These are phyloP conservation scores for Penicillium sp. DNA, from an alignment of 2,329 filamentous ascomycete genomes.

Conservation along the genomic window DNA sequence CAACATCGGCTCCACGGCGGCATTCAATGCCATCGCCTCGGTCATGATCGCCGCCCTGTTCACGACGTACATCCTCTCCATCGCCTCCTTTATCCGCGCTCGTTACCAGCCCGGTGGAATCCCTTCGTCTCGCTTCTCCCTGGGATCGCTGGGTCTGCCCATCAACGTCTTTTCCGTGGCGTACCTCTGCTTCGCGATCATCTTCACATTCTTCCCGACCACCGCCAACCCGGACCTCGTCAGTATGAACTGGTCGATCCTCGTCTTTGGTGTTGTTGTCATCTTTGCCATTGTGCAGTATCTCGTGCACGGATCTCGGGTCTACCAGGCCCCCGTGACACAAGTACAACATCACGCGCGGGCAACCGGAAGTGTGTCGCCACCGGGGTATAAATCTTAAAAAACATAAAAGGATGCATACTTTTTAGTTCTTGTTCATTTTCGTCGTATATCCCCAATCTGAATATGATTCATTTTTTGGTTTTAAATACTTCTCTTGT, in stretches of 20 bases:
- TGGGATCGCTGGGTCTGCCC: slow-evolving; percentile 23
- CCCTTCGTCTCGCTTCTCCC: slow-evolving; percentile 19
- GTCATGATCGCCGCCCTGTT: slow-evolving; percentile 48
- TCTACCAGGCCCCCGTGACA: slow-evolving; percentile 20
- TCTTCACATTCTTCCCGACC: slow-evolving; percentile 29
- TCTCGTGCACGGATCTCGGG: slow-evolving; percentile 15
- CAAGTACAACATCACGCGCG: slow-evolving; percentile 16
- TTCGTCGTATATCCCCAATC: too few relatives aligned
- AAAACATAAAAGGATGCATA: too few relatives aligned
- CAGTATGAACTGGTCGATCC: slow-evolving; percentile 24
- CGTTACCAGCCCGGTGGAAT: slow-evolving; percentile 17
- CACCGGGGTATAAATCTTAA: too few relatives aligned
- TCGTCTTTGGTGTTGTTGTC: slow-evolving; percentile 19
- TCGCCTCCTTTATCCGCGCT: slow-evolving; percentile 18
- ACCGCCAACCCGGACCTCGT: slow-evolving; percentile 15
- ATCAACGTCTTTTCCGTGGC: slow-evolving; percentile 25
- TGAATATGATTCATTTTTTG: too few relatives aligned
- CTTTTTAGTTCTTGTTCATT: too few relatives aligned
- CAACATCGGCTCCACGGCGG: slow-evolving; percentile 48
- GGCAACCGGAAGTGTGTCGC: too few relatives aligned
- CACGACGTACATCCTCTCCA: slow-evolving; percentile 46
- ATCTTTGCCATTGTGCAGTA: slow-evolving; percentile 21
- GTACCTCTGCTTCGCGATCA: slow-evolving; percentile 25
- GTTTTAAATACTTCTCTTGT: too few relatives aligned
- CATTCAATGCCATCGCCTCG: slow-evolving; percentile 51